phyloP scores from a whole-genome alignment of 352 stramenopile species.

The Halophytophthora polymorphica region DNA sequence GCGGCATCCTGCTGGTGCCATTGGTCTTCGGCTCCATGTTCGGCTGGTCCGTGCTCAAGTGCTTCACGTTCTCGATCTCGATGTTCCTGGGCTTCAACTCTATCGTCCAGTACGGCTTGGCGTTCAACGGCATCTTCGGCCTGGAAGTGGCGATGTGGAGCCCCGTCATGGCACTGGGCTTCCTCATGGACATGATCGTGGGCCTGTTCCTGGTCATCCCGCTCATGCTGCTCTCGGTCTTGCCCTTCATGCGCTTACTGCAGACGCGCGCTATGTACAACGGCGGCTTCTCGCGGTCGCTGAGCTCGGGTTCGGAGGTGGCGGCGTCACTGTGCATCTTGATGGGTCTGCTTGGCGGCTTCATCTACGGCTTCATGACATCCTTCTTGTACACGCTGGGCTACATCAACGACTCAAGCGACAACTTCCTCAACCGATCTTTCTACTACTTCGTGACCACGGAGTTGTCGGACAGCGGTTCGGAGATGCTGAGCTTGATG shows the following conservation, averaged over 20 bases:
- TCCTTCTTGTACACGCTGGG: conserved; percentile 68
- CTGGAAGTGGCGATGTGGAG: conserved; percentile 66
- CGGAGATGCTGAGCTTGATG: conserved; percentile 47
- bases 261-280: conserved; percentile 89
- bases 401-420: conserved; percentile 68
- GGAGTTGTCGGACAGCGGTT: conserved; percentile 27
- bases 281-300: conserved; percentile 71
- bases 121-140: conserved; percentile 61
- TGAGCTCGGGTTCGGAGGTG: conserved; percentile 80
- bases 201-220: conserved; percentile 77
- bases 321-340: conserved; percentile 78
- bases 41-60: conserved; percentile 61
- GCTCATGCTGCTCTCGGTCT: conserved; percentile 63
- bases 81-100: conserved; percentile 71
- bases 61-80: conserved; percentile 61
- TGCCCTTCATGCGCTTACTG: conserved; percentile 86
- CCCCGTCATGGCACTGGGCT: conserved; percentile 69
- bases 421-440: conserved; percentile 78
- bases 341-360: conserved; percentile 68
- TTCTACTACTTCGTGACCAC: conserved; percentile 62
- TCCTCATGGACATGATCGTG: conserved; percentile 85
- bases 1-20: conserved; percentile 47
- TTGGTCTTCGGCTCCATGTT: conserved; percentile 52
- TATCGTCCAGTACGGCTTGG: conserved; percentile 69
- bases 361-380: conserved; percentile 73